Conservation (phyloP, 31 red algal genomes). For the Bonnemaisonia californica region DNA sequence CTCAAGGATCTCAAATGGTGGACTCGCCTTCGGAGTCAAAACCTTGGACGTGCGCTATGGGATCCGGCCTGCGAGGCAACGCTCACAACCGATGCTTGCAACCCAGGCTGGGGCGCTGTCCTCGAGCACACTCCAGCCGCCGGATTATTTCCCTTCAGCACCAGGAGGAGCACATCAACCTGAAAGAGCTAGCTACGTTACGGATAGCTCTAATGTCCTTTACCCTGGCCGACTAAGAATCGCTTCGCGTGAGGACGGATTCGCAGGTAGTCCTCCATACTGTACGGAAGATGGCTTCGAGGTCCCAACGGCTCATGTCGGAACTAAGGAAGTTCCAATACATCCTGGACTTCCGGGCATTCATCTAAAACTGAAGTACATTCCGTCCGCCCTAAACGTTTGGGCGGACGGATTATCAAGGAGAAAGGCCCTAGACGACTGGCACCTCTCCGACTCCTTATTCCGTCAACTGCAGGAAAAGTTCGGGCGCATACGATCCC, state of each 20-base stretch:
- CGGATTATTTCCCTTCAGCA: no score
- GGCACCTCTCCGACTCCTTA: not conserved
- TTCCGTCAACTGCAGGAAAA: not conserved
- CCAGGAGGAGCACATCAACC: not conserved
- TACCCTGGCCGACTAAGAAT: not conserved
- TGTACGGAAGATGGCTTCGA: not conserved
- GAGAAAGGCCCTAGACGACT: not conserved
- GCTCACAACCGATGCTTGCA: not conserved
- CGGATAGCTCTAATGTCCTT: not conserved
- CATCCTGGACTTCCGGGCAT: slow-evolving; percentile 2
- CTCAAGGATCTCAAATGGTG: slow-evolving; percentile 2
- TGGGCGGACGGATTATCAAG: not conserved
- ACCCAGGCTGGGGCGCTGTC: not conserved
- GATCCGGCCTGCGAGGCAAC: not conserved
- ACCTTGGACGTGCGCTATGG: not conserved
- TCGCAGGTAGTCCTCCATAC: not conserved
- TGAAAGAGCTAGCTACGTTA: not conserved
- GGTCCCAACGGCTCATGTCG: not conserved
- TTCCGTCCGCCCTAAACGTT: not conserved
- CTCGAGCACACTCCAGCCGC: not conserved
- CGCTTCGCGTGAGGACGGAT: not conserved
- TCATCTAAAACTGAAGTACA: not conserved
- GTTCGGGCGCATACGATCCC: not conserved
- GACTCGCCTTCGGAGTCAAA: not conserved
- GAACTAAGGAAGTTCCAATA: not conserved